These are phyloP conservation scores for Sporisorium exsertum DNA, from an alignment of 1,284 basidiomycete species.

Conservation along the genomic window DNA sequence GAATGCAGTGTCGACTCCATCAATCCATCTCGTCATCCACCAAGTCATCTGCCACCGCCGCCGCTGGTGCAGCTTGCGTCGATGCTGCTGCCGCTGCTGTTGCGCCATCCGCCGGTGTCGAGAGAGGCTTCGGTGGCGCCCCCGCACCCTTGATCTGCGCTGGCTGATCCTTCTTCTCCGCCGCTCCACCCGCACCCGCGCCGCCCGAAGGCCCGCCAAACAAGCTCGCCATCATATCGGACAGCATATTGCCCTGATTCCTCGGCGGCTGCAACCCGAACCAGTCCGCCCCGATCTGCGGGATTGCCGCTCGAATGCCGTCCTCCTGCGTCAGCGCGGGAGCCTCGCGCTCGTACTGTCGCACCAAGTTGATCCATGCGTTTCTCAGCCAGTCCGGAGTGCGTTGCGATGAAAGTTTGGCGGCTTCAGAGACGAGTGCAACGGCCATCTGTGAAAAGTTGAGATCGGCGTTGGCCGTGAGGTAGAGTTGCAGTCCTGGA, in stretches of 20 bases:
- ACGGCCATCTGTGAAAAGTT: constrained; percentile 66
- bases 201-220: constrained; percentile 32
- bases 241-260: constrained; percentile 48
- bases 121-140: constrained; percentile 10
- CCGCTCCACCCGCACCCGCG: constrained; percentile 7
- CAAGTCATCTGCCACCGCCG: constrained; percentile 36
- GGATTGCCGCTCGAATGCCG: constrained; percentile 30
- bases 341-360: constrained; percentile 56
- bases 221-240: constrained; percentile 58
- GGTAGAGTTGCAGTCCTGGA: constrained; percentile 46
- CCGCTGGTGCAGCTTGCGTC: constrained; percentile 1
- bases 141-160: constrained; percentile 21
- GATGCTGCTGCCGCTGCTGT: neutral
- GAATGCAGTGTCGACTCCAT: neutral
- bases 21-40: constrained; percentile 54
- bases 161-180: constrained; percentile 6
- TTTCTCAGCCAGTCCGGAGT: constrained; percentile 42
- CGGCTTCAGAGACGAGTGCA: constrained; percentile 51
- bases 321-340: constrained; percentile 45
- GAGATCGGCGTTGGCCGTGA: constrained; percentile 63
- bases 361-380: constrained; percentile 46
- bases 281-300: constrained; percentile 39
- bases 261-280: constrained; percentile 50
- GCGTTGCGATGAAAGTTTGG: constrained; percentile 10
- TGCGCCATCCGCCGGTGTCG: neutral